These are phyloP conservation scores for Astragalus membranaceus DNA, from an alignment of 306 rosid genomes.

Conservation along the genomic window DNA sequence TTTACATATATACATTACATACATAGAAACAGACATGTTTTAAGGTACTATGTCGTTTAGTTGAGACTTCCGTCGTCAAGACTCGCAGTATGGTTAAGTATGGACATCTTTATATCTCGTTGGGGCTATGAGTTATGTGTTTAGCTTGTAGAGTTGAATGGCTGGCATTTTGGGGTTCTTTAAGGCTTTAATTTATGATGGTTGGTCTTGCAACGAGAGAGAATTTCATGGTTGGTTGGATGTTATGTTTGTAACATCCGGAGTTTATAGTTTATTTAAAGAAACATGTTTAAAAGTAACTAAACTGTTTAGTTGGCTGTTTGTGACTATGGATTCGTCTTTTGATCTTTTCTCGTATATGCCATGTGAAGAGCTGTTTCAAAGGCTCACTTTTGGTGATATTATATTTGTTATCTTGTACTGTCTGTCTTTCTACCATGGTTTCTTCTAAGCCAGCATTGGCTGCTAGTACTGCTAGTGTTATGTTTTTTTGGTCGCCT, in stretches of 20 bases:
- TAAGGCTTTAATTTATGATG: slow-evolving; percentile 46
- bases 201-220: slow-evolving; percentile 24
- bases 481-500: not conserved
- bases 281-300: slow-evolving; percentile 24
- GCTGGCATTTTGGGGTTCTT: slow-evolving; percentile 51
- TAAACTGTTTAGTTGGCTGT: not conserved
- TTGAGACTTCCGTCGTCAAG: slow-evolving; percentile 33
- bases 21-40: slow-evolving; percentile 50
- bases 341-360: not conserved
- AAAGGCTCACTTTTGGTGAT: not conserved
- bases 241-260: slow-evolving; percentile 29
- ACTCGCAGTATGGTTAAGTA: slow-evolving; percentile 33
- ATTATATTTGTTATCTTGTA: not conserved
- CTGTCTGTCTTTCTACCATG: not conserved
- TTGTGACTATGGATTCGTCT: not conserved
- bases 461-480: not conserved
- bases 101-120: slow-evolving; percentile 26
- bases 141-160: slow-evolving; percentile 57
- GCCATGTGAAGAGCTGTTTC: not conserved
- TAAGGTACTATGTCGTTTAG: slow-evolving; percentile 43
- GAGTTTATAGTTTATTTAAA: slow-evolving; percentile 22
- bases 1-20: slow-evolving; percentile 46
- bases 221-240: slow-evolving; percentile 20
- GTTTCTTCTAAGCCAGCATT: not conserved
- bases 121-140: slow-evolving; percentile 28